Percentiles rank a stretch among this genome's conserved stretches.
Evolutionary conservation across 768 basidiomycete genomes (phyloP).

Genomic region (Podaxis sp.): DNA sequence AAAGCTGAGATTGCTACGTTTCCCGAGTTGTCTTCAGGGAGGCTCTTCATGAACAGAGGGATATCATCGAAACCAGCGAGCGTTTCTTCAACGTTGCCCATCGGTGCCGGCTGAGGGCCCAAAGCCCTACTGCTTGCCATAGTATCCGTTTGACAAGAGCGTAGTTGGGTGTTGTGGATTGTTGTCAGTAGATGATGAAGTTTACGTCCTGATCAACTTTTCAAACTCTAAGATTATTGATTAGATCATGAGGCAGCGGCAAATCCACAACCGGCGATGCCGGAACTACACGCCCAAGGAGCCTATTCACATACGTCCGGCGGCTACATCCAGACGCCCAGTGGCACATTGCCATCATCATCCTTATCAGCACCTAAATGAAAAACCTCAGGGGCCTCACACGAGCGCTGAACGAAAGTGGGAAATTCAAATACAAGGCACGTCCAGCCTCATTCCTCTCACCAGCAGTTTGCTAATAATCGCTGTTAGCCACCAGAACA

Average conservation of each 20-base stretch:
- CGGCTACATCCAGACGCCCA: neutral
- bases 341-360: neutral
- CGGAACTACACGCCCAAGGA: neutral
- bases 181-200: neutral
- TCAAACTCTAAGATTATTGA: neutral
- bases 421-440: constrained; percentile 64
- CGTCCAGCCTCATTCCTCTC: neutral
- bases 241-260: neutral
- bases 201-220: neutral
- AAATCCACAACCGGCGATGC: neutral
- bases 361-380: constrained; percentile 23
- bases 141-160: neutral
- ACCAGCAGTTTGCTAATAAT: neutral
- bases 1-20: constrained; percentile 76
- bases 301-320: neutral
- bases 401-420: constrained; percentile 61
- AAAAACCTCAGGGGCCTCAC: constrained; percentile 47
- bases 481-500: constrained; percentile 58
- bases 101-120: constrained; percentile 18
- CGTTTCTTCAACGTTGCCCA: constrained; percentile 36
- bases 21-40: constrained; percentile 69
- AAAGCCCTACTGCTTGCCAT: neutral
- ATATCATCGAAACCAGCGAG: constrained; percentile 56
- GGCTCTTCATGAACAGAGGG: constrained; percentile 91
- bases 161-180: neutral